Base-by-base conservation (phyloP, 1,284 basidiomycete genomes). In the Phlebopus sp. region DNA sequence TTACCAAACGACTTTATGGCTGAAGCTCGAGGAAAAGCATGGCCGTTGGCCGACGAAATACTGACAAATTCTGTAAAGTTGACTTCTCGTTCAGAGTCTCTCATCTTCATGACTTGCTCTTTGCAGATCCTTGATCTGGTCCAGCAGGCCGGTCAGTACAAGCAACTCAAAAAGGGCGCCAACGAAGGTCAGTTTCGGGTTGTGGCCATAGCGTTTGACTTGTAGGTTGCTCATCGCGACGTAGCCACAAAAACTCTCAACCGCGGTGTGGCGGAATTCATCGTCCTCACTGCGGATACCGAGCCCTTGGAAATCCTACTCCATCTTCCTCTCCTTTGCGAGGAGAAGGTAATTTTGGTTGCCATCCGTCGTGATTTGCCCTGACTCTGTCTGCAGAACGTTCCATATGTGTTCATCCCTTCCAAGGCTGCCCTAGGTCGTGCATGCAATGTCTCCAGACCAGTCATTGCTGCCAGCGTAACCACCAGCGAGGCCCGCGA, bases 301-400 rank as follows among this genome's bases (percentile, higher is more conserved):
- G 95, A 99, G 71, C 96, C 96, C 44, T 82, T 99, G 63, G 96
- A 99, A 70, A 99, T 99, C 68, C 76, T 99, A 42, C 83, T 99
- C 56, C 97, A 99, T 72, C 84, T 99, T 23, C 97, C 97, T 37
- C 78, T 99, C 46, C 79, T 99, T 37, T 99, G 97, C 69, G 97
- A 99, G 73, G 97, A 99, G 78, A 99, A 99, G 81, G 90, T 86
- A 46, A 8, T 71, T 53, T 31, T 13, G 29, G 36, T 35, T 19
- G 17, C 40, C 36, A 11, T 14, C 34, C 10, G 14, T 11, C 2
- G 11, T 32, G 17, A 25, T n/a, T 7, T 21, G 5, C 4, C 32
- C 17, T 19, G 49, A 31, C 5, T 44, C 54, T 23, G 44, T 42
- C 30, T 23, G 21, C 57, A 90, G 92, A 97, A 97, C 74, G 94